These are phyloP conservation scores for Hericium rajendrae DNA, from an alignment of 768 basidiomycete genomes.

Conservation along the genomic window DNA sequence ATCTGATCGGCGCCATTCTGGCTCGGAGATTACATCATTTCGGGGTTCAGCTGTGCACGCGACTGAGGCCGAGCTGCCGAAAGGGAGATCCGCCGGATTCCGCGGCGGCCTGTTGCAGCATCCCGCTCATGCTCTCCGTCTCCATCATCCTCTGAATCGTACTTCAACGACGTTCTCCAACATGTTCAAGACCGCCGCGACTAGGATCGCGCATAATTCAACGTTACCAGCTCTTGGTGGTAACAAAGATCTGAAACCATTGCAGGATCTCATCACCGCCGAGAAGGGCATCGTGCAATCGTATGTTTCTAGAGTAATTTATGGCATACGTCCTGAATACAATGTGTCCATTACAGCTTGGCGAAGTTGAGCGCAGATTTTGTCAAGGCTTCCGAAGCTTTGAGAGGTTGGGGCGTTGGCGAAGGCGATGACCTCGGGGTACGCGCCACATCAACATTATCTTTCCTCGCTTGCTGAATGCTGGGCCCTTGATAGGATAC, in stretches of 20 bases:
- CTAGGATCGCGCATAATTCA: constrained; percentile 84
- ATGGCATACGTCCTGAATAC: constrained; percentile 4
- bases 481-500: constrained; percentile 44
- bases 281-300: constrained; percentile 76
- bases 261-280: constrained; percentile 84
- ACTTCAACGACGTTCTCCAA: neutral
- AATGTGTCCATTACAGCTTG: constrained; percentile 28
- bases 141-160: neutral
- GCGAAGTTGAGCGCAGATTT: constrained; percentile 60
- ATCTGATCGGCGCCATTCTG: too few species aligned
- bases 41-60: too few species aligned
- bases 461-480: neutral
- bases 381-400: constrained; percentile 59
- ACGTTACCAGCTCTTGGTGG: constrained; percentile 61
- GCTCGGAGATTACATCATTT: too few species aligned
- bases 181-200: constrained; percentile 74
- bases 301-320: constrained; percentile 32
- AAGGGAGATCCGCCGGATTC: too few species aligned
- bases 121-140: neutral
- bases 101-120: too few species aligned
- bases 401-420: constrained; percentile 63
- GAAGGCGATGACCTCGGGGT: constrained; percentile 82
- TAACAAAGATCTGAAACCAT: constrained; percentile 68
- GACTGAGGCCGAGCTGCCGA: too few species aligned
- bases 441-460: constrained; percentile 17